Base-by-base conservation (phyloP, 2,329 filamentous ascomycete genomes). In the Calycina marina region DNA sequence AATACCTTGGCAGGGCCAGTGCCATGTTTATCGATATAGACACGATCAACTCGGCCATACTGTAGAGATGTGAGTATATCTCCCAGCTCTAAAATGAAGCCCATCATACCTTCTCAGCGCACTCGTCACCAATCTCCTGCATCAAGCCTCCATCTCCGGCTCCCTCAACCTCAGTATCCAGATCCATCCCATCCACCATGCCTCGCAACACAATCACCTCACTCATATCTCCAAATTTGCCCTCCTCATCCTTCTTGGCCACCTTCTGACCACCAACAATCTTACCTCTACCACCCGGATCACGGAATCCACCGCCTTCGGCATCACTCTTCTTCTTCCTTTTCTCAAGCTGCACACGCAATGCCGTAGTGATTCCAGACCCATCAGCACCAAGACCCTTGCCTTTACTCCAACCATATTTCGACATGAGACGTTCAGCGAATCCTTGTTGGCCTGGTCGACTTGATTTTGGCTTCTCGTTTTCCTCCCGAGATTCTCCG, bases 71-170 rank as follows among this genome's bases (percentile, higher is more conserved):
- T 28, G 14, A 28, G 25, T 13, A 13, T n/a, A 24, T 24, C 2
- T 22, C 11, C 4, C 12, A 13, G 16, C 4, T 9, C 10, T 14
- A 15, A 9, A 22, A 24, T 6, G 27, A 6, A 8, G 17, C 12
- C 20, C 10, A 13, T 25, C 16, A 43, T 50, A 77, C 71, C 65
- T 86, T 85, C 42, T 83, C 73, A 30, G 76, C 77, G 55, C 92
- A 94, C 52, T 93, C 83, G 49, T 94, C 83, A 5, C 90, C 90
- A 55, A 98, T 94, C 54, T 94, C 86, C 58, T 96, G 88, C 45
- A 88, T 77, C 31, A 98, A 60, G 0, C 72, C 72, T 9, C 62
- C 63, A 33, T 67, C 66, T 18, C 72, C 66, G 12, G 61, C 57
- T 9, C 65, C 59, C 37, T 76, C 70, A 30, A 93, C 72, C 54